phyloP scores from a whole-genome alignment of 2,329 filamentous ascomycete species.

The Exophiala oligosperma region DNA sequence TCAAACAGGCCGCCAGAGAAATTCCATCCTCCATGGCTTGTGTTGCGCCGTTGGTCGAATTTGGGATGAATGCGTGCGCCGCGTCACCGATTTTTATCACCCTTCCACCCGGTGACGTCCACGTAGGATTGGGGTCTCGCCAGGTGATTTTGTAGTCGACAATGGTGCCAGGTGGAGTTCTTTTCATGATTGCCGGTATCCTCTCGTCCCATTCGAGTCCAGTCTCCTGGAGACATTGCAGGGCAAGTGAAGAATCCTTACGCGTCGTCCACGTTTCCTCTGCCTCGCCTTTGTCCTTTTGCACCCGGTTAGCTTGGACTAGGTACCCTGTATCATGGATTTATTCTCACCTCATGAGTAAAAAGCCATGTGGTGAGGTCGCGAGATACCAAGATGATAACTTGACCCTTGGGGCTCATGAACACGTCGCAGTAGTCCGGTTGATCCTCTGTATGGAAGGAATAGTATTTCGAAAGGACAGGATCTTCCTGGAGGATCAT shows the following conservation, averaged over 20 bases:
- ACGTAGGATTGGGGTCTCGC: no score
- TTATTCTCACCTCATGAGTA: background rate
- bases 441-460: background rate
- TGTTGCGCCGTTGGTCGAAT: slow-evolving; percentile 49
- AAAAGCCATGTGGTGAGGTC: background rate
- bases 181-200: no score
- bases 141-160: no score
- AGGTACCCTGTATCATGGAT: background rate
- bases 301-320: background rate
- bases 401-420: background rate
- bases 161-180: no score
- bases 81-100: slow-evolving; percentile 52
- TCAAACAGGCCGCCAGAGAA: slow-evolving; percentile 46
- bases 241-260: no score
- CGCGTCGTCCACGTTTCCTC: slow-evolving; percentile 45
- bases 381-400: slow-evolving; percentile 2
- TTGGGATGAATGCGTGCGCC: slow-evolving; percentile 52
- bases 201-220: no score
- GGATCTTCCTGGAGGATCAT: background rate
- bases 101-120: slow-evolving; percentile 41
- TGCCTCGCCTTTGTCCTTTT: slow-evolving; percentile 44
- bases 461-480: background rate
- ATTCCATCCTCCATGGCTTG: slow-evolving; percentile 53
- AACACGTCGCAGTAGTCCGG: no score
- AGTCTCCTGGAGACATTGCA: no score